Percentiles rank a stretch among this genome's conserved stretches.
These are phyloP conservation scores for Naematelia encephala DNA, from an alignment of 768 basidiomycete genomes.

Conservation along the genomic window DNA sequence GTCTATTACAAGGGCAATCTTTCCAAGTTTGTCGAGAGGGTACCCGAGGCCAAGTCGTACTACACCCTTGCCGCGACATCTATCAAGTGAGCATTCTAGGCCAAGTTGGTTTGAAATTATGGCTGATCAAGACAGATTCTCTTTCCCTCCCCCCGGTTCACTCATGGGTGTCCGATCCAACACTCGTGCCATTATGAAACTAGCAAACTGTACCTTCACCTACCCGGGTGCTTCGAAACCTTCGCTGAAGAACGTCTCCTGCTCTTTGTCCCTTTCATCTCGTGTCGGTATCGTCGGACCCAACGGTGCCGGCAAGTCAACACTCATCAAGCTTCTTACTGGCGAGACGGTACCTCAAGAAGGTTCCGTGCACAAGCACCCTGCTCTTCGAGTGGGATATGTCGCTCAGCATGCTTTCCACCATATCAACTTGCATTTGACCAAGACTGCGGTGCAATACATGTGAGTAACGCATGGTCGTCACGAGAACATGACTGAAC, in stretches of 20 bases:
- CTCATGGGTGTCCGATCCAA: conserved; percentile 96
- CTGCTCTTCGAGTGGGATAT: conserved; percentile 87
- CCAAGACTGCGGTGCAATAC: conserved; percentile 93
- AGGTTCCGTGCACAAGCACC: conserved; percentile 90
- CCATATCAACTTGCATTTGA: conserved; percentile 76
- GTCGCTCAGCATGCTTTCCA: conserved; percentile 98
- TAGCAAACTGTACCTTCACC: conserved; percentile 85
- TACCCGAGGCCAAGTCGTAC: conserved; percentile 92
- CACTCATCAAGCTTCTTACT: conserved; percentile 88
- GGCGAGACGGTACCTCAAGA: conserved; percentile 89
- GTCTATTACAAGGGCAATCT: conserved; percentile 93
- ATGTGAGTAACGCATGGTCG: conserved; percentile 54
- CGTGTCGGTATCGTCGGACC: conserved; percentile 89
- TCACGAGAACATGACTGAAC: neutral
- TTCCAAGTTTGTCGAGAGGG: conserved; percentile 78
- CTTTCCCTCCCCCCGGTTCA: conserved; percentile 91
- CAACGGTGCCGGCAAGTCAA: conserved; percentile 95
- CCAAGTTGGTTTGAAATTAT: neutral
- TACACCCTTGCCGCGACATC: conserved; percentile 91
- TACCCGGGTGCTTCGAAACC: conserved; percentile 81
- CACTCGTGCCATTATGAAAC: conserved; percentile 91
- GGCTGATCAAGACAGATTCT: conserved; percentile 55
- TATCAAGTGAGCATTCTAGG: conserved; percentile 59
- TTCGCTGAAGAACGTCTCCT: conserved; percentile 80
- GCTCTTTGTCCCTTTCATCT: conserved; percentile 88